Evolutionary conservation across 1,284 basidiomycete genomes (phyloP).

Genomic region (Cystobasidiaceae sp.): DNA sequence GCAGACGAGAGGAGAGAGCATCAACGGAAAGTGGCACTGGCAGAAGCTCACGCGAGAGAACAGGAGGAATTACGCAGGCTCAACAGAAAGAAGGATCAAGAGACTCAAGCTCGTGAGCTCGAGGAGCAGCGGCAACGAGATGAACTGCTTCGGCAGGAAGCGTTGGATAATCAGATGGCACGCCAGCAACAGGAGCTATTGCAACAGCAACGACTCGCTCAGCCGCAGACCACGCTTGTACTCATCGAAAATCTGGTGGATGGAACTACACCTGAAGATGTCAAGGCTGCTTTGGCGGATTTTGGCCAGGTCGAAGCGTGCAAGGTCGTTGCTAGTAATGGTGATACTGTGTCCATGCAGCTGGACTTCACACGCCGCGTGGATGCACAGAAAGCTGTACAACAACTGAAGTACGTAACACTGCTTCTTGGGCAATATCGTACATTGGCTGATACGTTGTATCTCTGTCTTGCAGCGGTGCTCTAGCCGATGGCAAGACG

Average conservation of each 20-base stretch:
- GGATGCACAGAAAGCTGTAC: slow-evolving; percentile 10
- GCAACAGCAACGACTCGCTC: background rate
- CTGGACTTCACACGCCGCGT: slow-evolving; percentile 6
- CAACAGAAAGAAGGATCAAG: slow-evolving; percentile 2
- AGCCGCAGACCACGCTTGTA: slow-evolving; percentile 7
- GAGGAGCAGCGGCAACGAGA: slow-evolving; percentile 11
- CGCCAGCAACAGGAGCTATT: background rate
- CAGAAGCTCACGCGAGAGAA: slow-evolving; percentile 5
- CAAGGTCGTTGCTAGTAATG: slow-evolving; percentile 22
- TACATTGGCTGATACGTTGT: background rate
- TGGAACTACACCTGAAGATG: slow-evolving; percentile 30
- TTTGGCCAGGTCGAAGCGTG: slow-evolving; percentile 17
- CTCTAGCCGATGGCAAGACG: slow-evolving; percentile 24
- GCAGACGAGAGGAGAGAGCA: slow-evolving; percentile 12
- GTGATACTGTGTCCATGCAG: slow-evolving; percentile 24
- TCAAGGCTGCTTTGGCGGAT: slow-evolving; percentile 27
- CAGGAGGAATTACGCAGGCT: slow-evolving; percentile 8
- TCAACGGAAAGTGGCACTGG: slow-evolving; percentile 4
- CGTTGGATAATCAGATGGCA: slow-evolving; percentile 8
- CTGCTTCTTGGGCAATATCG: background rate
- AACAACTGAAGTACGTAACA: slow-evolving; percentile 20
- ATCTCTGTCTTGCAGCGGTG: slow-evolving; percentile 7
- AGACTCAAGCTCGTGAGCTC: background rate
- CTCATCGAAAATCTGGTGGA: slow-evolving; percentile 24
- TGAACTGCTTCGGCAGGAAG: slow-evolving; percentile 8